Evolutionary conservation across 768 basidiomycete species (phyloP), one percentile per base, ranked within the genome.

Genomic region (Tulasnella sp.): DNA sequence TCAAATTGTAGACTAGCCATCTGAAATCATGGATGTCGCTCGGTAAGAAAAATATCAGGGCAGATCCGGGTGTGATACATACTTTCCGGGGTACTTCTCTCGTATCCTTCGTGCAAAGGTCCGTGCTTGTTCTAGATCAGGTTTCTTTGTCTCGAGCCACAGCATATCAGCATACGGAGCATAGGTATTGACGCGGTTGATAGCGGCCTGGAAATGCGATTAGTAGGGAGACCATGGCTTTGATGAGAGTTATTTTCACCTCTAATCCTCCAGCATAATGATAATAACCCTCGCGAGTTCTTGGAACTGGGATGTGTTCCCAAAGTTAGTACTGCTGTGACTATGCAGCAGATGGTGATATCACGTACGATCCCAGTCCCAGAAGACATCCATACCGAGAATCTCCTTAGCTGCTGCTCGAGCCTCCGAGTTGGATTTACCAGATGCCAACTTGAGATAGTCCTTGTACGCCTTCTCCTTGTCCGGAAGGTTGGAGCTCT

Each of bases 131-230:
- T 78, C 72, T 20, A 93, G 70, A 62, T 89, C 75, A 7, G 91
- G 90, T n/a, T 73, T 72, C 59, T 87, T 90, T 2, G 91, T 95
- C 69, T 93, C 91, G 37, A 92, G 73, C 91, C 90, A 95, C 39
- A 92, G 69, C 58, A 92, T 73, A 64, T 95, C 90, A 12, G 88
- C 81, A 58, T 88, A 83, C 16, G 86, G 85, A 0, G 88, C 83
- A 60, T 80, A 95, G 19, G 77, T 75, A 54, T 81, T 70, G 3
- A 79, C 77, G 31, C 90, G 83, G 58, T 83, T 81, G 61, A 90
- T 76, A 9, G 89, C 91, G 5, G 83, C 74, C 76, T 79, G 51
- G 9, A 20, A 25, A 7, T 15, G 8, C 5, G 5, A 20, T 10
- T n/a, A n/a, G n/a, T n/a, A n/a, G n/a, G n/a, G n/a, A n/a, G n/a